These are phyloP conservation scores for Davidsoniella virescens DNA, from an alignment of 2,329 filamentous ascomycete genomes.

Conservation along the genomic window DNA sequence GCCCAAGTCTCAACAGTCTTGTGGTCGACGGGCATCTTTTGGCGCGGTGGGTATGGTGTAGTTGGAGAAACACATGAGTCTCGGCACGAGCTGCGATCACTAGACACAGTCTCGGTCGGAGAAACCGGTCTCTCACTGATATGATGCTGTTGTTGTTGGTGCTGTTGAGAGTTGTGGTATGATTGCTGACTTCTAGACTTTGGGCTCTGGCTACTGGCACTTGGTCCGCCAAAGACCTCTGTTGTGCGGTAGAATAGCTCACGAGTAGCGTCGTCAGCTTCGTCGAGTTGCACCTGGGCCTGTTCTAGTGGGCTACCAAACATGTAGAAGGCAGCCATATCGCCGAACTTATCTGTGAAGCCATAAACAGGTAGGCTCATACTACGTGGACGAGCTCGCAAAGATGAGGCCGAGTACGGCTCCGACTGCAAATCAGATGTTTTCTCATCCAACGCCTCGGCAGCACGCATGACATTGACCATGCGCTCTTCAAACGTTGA, in stretches of 20 bases:
- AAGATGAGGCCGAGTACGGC: slow-evolving; percentile 27
- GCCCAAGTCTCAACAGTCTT: slow-evolving; percentile 9
- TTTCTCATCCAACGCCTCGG: slow-evolving; percentile 38
- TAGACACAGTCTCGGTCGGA: slow-evolving; percentile 13
- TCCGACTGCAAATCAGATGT: slow-evolving; percentile 37
- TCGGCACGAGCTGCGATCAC: slow-evolving; percentile 12
- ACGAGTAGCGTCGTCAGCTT: slow-evolving; percentile 1
- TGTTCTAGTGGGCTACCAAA: slow-evolving; percentile 23
- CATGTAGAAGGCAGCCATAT: slow-evolving; percentile 31
- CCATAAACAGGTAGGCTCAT: slow-evolving; percentile 33
- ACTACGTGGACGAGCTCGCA: slow-evolving; percentile 28
- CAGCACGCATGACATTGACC: slow-evolving; percentile 39
- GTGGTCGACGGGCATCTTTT: background rate
- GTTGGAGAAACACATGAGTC: slow-evolving; percentile 12
- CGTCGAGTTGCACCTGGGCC: background rate
- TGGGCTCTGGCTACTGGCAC: background rate
- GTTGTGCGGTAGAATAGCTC: slow-evolving; percentile 8
- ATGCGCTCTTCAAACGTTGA: slow-evolving; percentile 28
- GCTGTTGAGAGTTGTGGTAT: too few relatives aligned
- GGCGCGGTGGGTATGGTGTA: slow-evolving; percentile 10
- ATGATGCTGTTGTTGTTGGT: background rate
- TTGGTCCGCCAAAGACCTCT: slow-evolving; percentile 5
- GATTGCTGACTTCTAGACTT: too few relatives aligned
- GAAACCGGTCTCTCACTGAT: slow-evolving; percentile 9
- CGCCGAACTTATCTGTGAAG: slow-evolving; percentile 27